Conservation (phyloP, 2,329 filamentous ascomycete genomes). For the Fusarium solani-melongenae region DNA sequence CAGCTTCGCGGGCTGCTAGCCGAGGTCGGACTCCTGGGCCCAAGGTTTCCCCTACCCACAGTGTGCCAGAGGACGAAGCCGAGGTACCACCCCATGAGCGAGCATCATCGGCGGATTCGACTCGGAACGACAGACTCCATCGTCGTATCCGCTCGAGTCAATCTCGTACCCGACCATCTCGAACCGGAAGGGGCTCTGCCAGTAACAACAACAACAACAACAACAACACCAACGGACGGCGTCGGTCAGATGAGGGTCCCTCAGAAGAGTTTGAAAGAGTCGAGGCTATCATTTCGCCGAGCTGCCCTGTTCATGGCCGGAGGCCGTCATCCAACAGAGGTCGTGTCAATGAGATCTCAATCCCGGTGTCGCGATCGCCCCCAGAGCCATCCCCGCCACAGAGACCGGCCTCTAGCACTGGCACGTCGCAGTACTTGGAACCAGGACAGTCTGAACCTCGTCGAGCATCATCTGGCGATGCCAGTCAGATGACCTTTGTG, state of each 20-base stretch:
- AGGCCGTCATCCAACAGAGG: constrained; percentile 1
- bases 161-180: not conserved
- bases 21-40: constrained; percentile 24
- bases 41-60: not conserved
- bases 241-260: not conserved
- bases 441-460: not conserved
- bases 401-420: not conserved
- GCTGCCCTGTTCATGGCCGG: constrained; percentile 25
- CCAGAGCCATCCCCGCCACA: not conserved
- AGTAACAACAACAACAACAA: too few species aligned
- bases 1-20: constrained; percentile 17
- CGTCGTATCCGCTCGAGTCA: not conserved
- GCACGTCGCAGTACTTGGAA: not conserved
- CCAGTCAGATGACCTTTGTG: not conserved
- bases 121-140: constrained; percentile 23
- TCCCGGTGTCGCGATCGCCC: not conserved
- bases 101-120: constrained; percentile 22
- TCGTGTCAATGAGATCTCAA: not conserved
- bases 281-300: constrained; percentile 17
- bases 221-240: not conserved
- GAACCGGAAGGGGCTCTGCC: not conserved
- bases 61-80: not conserved
- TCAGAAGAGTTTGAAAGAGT: constrained; percentile 10
- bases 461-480: constrained; percentile 6
- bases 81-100: not conserved